Evolutionary conservation across 192 early-diverging fungal genomes (phyloP).

Genomic region (Coemansia nantahalensis): DNA sequence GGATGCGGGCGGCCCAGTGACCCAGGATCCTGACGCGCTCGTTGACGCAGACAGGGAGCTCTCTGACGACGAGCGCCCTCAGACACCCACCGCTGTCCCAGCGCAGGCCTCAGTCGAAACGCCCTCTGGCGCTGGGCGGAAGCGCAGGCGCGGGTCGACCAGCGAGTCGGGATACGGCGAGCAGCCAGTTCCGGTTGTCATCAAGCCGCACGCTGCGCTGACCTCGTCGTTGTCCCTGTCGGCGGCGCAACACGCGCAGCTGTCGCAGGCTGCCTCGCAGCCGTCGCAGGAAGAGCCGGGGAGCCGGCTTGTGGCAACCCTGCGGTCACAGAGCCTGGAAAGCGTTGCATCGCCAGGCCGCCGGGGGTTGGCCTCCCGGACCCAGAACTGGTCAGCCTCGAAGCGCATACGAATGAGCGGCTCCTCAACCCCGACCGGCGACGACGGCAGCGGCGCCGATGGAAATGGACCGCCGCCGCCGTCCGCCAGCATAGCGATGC

Average conservation of each 20-base stretch:
- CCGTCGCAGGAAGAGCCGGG: not conserved
- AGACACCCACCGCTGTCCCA: too few species aligned
- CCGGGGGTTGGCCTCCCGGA: not conserved
- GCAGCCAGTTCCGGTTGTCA: conserved; percentile 21
- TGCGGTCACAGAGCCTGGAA: conserved; percentile 7
- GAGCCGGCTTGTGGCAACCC: not conserved
- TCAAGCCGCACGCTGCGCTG: conserved; percentile 4
- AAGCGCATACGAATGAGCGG: conserved; percentile 45
- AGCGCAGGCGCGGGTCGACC: conserved; percentile 36
- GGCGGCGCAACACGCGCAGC: not conserved
- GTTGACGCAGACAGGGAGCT: too few species aligned
- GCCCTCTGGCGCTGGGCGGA: conserved; percentile 15
- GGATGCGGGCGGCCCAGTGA: too few species aligned
- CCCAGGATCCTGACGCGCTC: too few species aligned
- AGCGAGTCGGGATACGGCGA: conserved; percentile 17
- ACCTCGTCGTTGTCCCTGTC: not conserved
- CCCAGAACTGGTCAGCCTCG: conserved; percentile 16
- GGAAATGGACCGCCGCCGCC: too few species aligned
- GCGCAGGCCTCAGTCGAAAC: too few species aligned
- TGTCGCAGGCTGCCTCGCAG: conserved; percentile 3
- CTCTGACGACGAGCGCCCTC: too few species aligned
- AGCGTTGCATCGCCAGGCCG: not conserved
- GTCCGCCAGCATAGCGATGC: not conserved
- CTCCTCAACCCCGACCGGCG: conserved; percentile 11
- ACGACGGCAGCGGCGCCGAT: not conserved